Evolutionary conservation across 2,329 filamentous ascomycete species (phyloP).

Genomic region (Cordyceps javanica): DNA sequence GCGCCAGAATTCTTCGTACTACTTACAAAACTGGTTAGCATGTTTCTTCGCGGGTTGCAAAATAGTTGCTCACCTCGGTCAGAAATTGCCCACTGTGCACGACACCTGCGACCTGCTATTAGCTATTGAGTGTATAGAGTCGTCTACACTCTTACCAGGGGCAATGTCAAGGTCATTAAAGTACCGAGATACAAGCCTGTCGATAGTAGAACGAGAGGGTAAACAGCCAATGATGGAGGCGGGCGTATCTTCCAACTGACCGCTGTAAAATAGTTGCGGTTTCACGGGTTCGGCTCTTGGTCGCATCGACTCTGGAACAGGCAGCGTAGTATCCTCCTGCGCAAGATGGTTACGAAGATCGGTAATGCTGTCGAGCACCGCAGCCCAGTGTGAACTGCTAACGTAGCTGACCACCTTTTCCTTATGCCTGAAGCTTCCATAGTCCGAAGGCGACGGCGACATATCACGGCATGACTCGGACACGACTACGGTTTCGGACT

Average conservation of each 20-base stretch:
- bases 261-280: not conserved
- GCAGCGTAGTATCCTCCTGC: constrained; percentile 19
- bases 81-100: constrained; percentile 24
- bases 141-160: not conserved
- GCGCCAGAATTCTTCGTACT: not conserved
- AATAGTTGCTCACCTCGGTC: not conserved
- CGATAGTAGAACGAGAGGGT: constrained; percentile 25
- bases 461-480: not conserved
- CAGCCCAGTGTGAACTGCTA: constrained; percentile 32
- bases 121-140: too few relatives aligned
- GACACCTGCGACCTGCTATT: constrained; percentile 14
- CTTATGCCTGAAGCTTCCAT: constrained; percentile 24
- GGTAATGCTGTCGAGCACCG: constrained; percentile 34
- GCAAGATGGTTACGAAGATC: constrained; percentile 32
- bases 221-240: constrained; percentile 13
- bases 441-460: constrained; percentile 19
- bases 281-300: not conserved
- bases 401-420: constrained; percentile 27
- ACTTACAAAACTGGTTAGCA: too few relatives aligned
- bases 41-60: too few relatives aligned
- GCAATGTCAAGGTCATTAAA: constrained; percentile 23
- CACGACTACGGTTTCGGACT: not conserved
- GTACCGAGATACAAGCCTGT: constrained; percentile 30
- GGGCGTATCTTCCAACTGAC: not conserved
- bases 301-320: not conserved